Conservation (phyloP, 2,329 filamentous ascomycete genomes). For the Neofusicoccum sp. region DNA sequence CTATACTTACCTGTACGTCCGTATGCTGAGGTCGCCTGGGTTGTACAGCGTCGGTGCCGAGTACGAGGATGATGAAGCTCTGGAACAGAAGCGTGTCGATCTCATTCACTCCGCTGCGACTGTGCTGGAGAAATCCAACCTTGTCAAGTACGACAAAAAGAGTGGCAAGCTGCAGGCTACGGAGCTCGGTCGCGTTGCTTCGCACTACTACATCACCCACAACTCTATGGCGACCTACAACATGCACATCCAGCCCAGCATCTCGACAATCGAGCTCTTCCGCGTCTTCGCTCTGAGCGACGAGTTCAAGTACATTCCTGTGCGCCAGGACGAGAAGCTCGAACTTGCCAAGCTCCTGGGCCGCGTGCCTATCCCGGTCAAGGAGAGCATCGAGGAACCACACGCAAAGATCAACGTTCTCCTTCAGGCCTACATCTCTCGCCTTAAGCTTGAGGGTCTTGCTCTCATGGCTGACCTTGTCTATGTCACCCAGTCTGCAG, state of each 20-base stretch:
- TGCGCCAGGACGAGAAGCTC: slow-evolving; percentile 95
- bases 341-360: slow-evolving; percentile 90
- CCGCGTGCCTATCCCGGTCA: slow-evolving; percentile 91
- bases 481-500: slow-evolving; percentile 96
- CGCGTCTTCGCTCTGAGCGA: slow-evolving; percentile 93
- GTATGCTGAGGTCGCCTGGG: slow-evolving; percentile 94
- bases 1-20: slow-evolving; percentile 96
- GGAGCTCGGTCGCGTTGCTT: slow-evolving; percentile 92
- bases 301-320: slow-evolving; percentile 98
- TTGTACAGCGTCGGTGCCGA: slow-evolving; percentile 95
- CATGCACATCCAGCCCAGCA: slow-evolving; percentile 88
- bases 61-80: slow-evolving; percentile 85
- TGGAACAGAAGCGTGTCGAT: slow-evolving; percentile 98
- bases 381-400: slow-evolving; percentile 95
- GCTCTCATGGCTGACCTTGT: slow-evolving; percentile 98
- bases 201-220: slow-evolving; percentile 97
- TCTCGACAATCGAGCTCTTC: slow-evolving; percentile 94
- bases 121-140: slow-evolving; percentile 81
- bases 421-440: slow-evolving; percentile 93
- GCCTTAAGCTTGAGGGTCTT: slow-evolving; percentile 89
- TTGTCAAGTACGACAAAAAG: slow-evolving; percentile 96
- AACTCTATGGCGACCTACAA: slow-evolving; percentile 98
- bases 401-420: slow-evolving; percentile 98
- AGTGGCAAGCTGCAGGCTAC: slow-evolving; percentile 86
- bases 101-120: slow-evolving; percentile 90